Evolutionary conservation across 345 rosid species (phyloP), one percentile per base, ranked within the genome.

Genomic region (Lepidium sativum): DNA sequence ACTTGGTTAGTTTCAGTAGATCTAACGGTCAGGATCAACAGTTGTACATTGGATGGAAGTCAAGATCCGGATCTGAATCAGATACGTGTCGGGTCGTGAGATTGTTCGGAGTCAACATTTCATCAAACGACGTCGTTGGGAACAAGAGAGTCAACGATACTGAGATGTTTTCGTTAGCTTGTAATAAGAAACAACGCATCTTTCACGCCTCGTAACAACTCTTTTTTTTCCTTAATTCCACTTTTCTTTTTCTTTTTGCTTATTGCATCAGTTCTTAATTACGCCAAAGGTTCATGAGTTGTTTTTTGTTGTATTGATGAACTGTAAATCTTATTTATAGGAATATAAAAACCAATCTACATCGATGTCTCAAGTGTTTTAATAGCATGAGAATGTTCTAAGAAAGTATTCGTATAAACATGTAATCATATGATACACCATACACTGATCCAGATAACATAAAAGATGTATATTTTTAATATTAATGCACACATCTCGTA

Each of bases 71-170:
- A 8, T 27, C 68, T 51, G 74, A 31, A 3, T 10, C 8, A 13
- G 79, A 27, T 39, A 58, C 88, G 65, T 82, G 85, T 42, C 83
- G 79, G 71, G 79, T 84, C 69, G 64, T 94, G 39, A 73, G 92
- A 68, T 52, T 94, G 44, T 94, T 92, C 35, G 98, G 97, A 10
- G 98, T 92, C 43, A 82, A 94, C 70, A 94, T 95, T 15, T 83
- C 84, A 60, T 39, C 63, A 40, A 41, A 54, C 69, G 70, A 54
- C 51, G 69, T 27, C 68, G 71, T 60, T 4, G 75, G 67, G 15
- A 81, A 79, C n/a, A 94, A 89, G 80, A 83, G 94, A 65, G 54
- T 63, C 15, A 82, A 78, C 45, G 84, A 82, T 69, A 74, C 69
- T 79, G 96, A 84, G 59, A 60, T 83, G 67, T 53, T 81, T 62